Percentiles rank a stretch among this genome's conserved stretches.
Conservation (phyloP, 1,139 yeast genomes). For the Nakaseomyces bracarensis region DNA sequence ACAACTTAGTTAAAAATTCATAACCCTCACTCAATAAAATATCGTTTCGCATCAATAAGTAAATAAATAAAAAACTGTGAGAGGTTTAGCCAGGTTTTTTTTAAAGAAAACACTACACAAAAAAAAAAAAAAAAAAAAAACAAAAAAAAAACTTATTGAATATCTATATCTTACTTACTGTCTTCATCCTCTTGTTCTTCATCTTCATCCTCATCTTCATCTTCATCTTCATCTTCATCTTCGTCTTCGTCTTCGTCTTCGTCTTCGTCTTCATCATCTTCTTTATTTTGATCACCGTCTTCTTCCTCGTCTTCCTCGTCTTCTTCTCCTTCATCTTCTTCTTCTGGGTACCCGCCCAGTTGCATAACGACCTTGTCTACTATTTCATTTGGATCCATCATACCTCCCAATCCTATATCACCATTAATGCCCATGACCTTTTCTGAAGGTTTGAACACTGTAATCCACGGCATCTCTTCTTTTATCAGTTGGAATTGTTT, state of each 20-base stretch:
- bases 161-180: slow-evolving; percentile 10
- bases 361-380: slow-evolving; percentile 77
- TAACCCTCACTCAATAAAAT: no score
- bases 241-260: slow-evolving; percentile 19
- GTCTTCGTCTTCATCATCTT: slow-evolving; percentile 31
- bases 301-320: slow-evolving; percentile 47
- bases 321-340: slow-evolving; percentile 68
- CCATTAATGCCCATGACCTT: slow-evolving; percentile 85
- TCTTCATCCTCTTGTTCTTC: slow-evolving; percentile 36
- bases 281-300: slow-evolving; percentile 40
- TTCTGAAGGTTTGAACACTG: slow-evolving; percentile 84
- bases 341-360: slow-evolving; percentile 84
- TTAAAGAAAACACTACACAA: no score
- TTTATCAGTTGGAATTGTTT: slow-evolving; percentile 59
- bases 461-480: slow-evolving; percentile 63
- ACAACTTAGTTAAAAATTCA: no score
- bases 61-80: no score
- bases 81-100: no score
- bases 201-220: slow-evolving; percentile 42
- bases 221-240: slow-evolving; percentile 38
- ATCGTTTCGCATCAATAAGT: no score
- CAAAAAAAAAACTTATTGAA: background rate
- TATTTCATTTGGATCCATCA: slow-evolving; percentile 88
- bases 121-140: background rate
- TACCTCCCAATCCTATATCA: slow-evolving; percentile 95